Evolutionary conservation across 805 yeast species (phyloP).

Genomic region (Pichia membranifaciens): DNA sequence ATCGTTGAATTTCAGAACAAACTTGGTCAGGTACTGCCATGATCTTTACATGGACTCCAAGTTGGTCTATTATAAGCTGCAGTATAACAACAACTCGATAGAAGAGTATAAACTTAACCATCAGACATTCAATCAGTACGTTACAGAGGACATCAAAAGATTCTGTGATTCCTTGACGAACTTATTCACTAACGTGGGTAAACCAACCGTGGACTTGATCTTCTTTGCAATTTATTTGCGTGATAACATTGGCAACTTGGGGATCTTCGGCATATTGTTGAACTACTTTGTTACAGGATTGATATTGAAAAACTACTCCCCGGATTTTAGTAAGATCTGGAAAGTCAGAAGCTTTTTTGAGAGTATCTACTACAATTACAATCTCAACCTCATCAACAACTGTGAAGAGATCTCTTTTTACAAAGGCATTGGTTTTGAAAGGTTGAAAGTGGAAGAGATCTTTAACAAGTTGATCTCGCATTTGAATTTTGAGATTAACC

Average conservation of each 20-base stretch:
- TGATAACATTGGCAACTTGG: slow-evolving; percentile 82
- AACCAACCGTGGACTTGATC: slow-evolving; percentile 81
- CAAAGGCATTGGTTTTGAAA: slow-evolving; percentile 80
- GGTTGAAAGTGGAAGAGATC: slow-evolving; percentile 52
- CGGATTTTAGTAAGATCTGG: slow-evolving; percentile 76
- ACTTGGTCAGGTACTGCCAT: slow-evolving; percentile 78
- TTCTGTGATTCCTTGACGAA: slow-evolving; percentile 79
- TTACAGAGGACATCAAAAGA: slow-evolving; percentile 76
- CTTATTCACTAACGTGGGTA: slow-evolving; percentile 82
- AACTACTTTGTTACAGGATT: slow-evolving; percentile 80
- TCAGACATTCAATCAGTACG: slow-evolving; percentile 78
- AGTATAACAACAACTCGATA: slow-evolving; percentile 44
- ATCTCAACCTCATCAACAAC: slow-evolving; percentile 76
- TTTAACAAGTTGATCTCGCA: slow-evolving; percentile 47
- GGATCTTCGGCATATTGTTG: slow-evolving; percentile 71
- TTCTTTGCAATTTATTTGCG: slow-evolving; percentile 80
- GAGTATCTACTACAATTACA: slow-evolving; percentile 84
- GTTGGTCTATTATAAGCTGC: slow-evolving; percentile 77
- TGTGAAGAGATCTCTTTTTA: slow-evolving; percentile 93
- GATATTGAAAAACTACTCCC: slow-evolving; percentile 66
- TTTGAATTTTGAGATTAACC: slow-evolving; percentile 36
- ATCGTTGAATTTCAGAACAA: slow-evolving; percentile 79
- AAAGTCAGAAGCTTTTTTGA: slow-evolving; percentile 72
- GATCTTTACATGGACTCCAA: slow-evolving; percentile 79
- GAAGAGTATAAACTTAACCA: slow-evolving; percentile 31